Conservation (phyloP, 345 rosid genomes). For the Camelina laxa region DNA sequence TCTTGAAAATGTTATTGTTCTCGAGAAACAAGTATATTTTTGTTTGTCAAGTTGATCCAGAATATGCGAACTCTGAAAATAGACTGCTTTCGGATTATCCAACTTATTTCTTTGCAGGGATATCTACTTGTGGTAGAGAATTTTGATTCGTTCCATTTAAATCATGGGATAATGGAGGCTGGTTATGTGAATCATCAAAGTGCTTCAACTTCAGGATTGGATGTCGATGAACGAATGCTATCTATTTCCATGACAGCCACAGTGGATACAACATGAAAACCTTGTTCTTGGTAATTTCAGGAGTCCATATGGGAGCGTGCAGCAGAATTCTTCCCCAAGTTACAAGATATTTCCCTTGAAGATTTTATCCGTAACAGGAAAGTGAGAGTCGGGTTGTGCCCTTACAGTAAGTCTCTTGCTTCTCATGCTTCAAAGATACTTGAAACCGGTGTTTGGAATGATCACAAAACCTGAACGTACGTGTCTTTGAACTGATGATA, state of each 20-base stretch:
- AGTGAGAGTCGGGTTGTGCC: slow-evolving; percentile 94
- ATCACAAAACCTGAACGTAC: not conserved
- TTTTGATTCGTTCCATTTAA: slow-evolving; percentile 60
- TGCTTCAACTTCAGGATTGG: slow-evolving; percentile 48
- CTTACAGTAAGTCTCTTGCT: slow-evolving; percentile 74
- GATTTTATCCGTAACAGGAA: slow-evolving; percentile 57
- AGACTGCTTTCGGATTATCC: not conserved
- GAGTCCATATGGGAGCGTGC: slow-evolving; percentile 85
- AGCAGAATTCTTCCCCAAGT: slow-evolving; percentile 77
- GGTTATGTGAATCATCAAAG: slow-evolving; percentile 66
- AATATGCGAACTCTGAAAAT: no score
- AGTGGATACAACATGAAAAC: slow-evolving; percentile 67
- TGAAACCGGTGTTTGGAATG: not conserved
- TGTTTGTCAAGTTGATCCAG: no score
- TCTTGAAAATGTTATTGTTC: no score
- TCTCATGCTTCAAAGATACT: not conserved
- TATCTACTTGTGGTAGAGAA: slow-evolving; percentile 84
- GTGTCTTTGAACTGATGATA: slow-evolving; percentile 41
- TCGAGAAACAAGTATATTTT: no score
- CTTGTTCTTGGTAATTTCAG: slow-evolving; percentile 66
- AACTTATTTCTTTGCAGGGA: slow-evolving; percentile 55
- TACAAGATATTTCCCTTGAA: slow-evolving; percentile 53
- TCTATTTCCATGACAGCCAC: slow-evolving; percentile 93
- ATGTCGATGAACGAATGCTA: slow-evolving; percentile 50
- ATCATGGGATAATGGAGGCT: slow-evolving; percentile 87